Base-by-base conservation (phyloP, 257 asterid genomes). In the Cinchona pubescens region DNA sequence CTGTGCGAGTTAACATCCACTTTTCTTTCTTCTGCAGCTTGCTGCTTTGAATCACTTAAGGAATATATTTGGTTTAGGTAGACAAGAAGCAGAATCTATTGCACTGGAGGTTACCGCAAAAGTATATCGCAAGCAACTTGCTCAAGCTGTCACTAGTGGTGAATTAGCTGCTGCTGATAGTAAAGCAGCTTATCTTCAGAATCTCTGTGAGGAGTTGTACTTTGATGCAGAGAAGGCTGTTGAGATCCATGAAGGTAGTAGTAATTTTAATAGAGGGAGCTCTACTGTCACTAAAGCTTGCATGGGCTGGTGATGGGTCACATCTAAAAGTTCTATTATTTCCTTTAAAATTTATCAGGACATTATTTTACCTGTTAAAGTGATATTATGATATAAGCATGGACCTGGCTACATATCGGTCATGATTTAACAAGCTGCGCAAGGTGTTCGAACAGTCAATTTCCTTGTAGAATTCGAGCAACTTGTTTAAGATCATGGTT, bases 171-270 rank as follows among this genome's bases (percentile, higher is more conserved):
- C 87, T 55, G 86, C 96, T 19, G 93, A 88, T 46, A 95, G 99
- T 85, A 95, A 95, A 89, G 99, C 99, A 75, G 92, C 94, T 76
- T 86, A 86, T 86, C 99, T 95, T 85, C 99, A 95, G 81, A 85
- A 80, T 75, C 90, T 95, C 42, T 95, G 99, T 66, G 99, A 95
- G 82, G 97, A 95, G 83, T 86, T 92, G 86, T 88, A 86, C 71
- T 91, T 95, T 79, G 96, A 92, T 87, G 94, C 97, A 1, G 90
- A 91, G 82, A 92, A 90, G 83, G 99, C 99, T 68, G 84, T 88
- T 75, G 88, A 87, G 83, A 91, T 92, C 81, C 99, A 95, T 89
- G 85, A 86, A 95, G 99, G 98, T 86, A 78, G 63, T 49, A 60
- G 65, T 53, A 48, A 73, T 83, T 80, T 42, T 45, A 63, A 74